These are phyloP conservation scores for Fragilaria radians DNA, from an alignment of 108 stramenopile genomes.

Conservation along the genomic window DNA sequence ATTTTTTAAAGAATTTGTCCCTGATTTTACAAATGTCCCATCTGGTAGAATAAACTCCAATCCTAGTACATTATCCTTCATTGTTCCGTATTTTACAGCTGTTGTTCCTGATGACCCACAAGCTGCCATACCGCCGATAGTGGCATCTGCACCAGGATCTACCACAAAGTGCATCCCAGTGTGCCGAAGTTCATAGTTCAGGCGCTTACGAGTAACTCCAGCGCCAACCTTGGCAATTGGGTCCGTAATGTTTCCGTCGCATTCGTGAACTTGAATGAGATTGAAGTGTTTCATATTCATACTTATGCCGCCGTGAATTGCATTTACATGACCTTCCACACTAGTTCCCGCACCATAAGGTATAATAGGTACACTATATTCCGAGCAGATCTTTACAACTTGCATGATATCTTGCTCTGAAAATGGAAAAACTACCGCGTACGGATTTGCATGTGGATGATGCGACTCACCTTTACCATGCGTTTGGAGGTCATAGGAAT, in stretches of 20 bases:
- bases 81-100: slow-evolving; percentile 93
- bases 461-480: slow-evolving; percentile 77
- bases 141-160: slow-evolving; percentile 94
- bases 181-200: slow-evolving; percentile 72
- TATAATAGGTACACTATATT: slow-evolving; percentile 71
- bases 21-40: slow-evolving; percentile 34
- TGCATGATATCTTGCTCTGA: slow-evolving; percentile 65
- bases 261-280: slow-evolving; percentile 16
- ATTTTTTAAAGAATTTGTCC: slow-evolving; percentile 66
- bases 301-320: slow-evolving; percentile 49
- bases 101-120: slow-evolving; percentile 92
- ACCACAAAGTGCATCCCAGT: slow-evolving; percentile 90
- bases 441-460: slow-evolving; percentile 61
- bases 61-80: slow-evolving; percentile 86
- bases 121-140: slow-evolving; percentile 81
- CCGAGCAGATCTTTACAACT: slow-evolving; percentile 48
- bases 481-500: slow-evolving; percentile 54
- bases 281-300: slow-evolving; percentile 56
- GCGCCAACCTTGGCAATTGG: slow-evolving; percentile 60
- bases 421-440: slow-evolving; percentile 64
- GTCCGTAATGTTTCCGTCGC: slow-evolving; percentile 34
- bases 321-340: slow-evolving; percentile 87
- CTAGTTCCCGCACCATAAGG: slow-evolving; percentile 93
- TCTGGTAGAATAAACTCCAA: slow-evolving; percentile 80
- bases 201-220: slow-evolving; percentile 56